Base-by-base conservation (phyloP, 129 eudicot species). In the Flaveria robusta region DNA sequence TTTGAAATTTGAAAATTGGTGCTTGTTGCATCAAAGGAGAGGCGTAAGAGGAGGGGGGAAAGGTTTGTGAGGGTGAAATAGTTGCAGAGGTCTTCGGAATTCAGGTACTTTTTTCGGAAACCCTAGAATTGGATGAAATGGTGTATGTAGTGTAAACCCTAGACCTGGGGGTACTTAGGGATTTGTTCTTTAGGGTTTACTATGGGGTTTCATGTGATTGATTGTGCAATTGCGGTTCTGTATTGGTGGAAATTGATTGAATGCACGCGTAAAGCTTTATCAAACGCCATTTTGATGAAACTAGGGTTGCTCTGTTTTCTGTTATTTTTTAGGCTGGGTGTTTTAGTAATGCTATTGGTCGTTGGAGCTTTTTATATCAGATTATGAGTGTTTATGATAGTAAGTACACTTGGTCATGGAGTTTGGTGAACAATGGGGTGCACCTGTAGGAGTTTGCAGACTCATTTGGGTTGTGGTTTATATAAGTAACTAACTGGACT, bases 101-200 rank as follows among this genome's bases (percentile, higher is more conserved):
- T 88, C 83, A 85, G 97, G 97, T 89, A 87, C 58, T 77, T 41
- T 46, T 74, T 51, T 45, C 81, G 9, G 81, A 67, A 85, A 79
- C 90, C 89, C 89, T 89, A 82, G 86, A 83, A 83, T 85, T 66
- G 19, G 79, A 81, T 65, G 74, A 46, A 59, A 74, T 83, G 88
- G 65, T 78, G 55, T 71, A 9, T 45, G 47, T 15, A 52, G 60
- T 67, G 74, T 71, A 73, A 87, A 87, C 90, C 96, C 96, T 90
- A 87, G 85, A 72, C 60, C 19, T 23, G 56, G 81, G 34, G 47
- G 47, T 52, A 5, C 31, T 65, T 34, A 31, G 77, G 77, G 80
- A 68, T 41, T 77, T 74, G 12, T 11, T 56, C 22, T 34, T 63
- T 41, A 56, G 87, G 86, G 79, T 69, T 83, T 79, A 60, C 78